phyloP scores from a whole-genome alignment of 371 early-diverging fungal species.

The Choanephora cucurbitarum region DNA sequence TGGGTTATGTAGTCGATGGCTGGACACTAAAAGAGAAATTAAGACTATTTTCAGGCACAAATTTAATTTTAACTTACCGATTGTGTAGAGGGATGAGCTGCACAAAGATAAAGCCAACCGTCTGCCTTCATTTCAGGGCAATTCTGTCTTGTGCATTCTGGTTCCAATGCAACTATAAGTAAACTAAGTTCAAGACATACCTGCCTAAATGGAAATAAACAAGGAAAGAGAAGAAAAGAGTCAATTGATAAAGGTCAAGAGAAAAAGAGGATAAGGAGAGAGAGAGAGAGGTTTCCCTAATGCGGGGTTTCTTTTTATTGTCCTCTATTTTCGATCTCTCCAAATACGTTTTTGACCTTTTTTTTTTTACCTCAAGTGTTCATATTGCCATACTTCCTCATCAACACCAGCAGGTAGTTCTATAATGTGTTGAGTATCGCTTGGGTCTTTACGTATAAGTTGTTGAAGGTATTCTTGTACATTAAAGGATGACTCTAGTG shows the following conservation, averaged over 20 bases:
- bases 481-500: conserved; percentile 74
- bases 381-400: conserved; percentile 83
- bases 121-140: conserved; percentile 95
- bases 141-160: conserved; percentile 76
- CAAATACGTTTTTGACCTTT: no score
- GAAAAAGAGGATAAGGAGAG: not conserved
- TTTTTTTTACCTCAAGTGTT: conserved; percentile 74
- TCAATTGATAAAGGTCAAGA: no score
- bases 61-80: conserved; percentile 50
- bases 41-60: no score
- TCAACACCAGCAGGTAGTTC: conserved; percentile 72
- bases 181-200: conserved; percentile 81
- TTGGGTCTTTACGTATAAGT: conserved; percentile 66
- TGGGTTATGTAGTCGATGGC: conserved; percentile 94
- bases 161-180: conserved; percentile 71
- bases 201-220: conserved; percentile 64
- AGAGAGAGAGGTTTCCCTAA: no score
- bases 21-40: conserved; percentile 63
- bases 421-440: conserved; percentile 63
- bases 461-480: conserved; percentile 87
- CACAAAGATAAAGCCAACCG: conserved; percentile 92
- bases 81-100: conserved; percentile 84
- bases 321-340: no score
- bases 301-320: no score
- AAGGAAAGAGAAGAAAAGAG: conserved; percentile 1